Evolutionary conservation across 257 asterid genomes (phyloP), one percentile per base, ranked within the genome.

Genomic region (Primulina tabacum): DNA sequence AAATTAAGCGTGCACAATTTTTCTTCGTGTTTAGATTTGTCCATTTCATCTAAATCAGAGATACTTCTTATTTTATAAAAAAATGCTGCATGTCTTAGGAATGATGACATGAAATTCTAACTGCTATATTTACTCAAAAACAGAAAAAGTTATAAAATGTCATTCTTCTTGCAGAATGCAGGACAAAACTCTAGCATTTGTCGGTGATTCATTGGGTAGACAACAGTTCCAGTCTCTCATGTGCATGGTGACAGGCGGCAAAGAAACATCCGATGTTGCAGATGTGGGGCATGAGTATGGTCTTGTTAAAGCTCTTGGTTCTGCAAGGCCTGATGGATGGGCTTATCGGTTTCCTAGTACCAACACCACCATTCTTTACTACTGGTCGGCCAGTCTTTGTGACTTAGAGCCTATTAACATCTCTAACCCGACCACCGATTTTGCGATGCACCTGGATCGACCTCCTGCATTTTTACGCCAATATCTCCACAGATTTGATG

Each of bases 381-480:
- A 92, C 60, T 92, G 98, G 98, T 92, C 98, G 12, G 96, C 98
- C 56, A 92, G 95, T 71, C 96, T 92, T 16, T 84, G 90, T 60
- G 95, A 83, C 75, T 77, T 92, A 69, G 83, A 88, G 86, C 97
- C 95, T 61, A 79, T 90, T 34, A 50, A 84, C 60, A 30, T 33
- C 0, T 69, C 91, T 43, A 71, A 75, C 69, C 89, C 84, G 1
- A 40, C 9, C 63, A 84, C 89, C 17, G 76, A 84, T 34, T 16
- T 80, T 14, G 97, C 98, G 80, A 92, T 92, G 98, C 98, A 92
- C 82, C 88, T 92, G 43, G 97, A 92, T 73, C 93, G 88, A 0
- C 95, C 97, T 64, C 98, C 96, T 4, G 78, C 88, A 34, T 92
- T 92, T 79, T 57, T 92, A 68, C 77, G 76, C 68, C 90, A 71